phyloP scores from a whole-genome alignment of 2,329 filamentous ascomycete genomes.

The Nemania bipapillata region DNA sequence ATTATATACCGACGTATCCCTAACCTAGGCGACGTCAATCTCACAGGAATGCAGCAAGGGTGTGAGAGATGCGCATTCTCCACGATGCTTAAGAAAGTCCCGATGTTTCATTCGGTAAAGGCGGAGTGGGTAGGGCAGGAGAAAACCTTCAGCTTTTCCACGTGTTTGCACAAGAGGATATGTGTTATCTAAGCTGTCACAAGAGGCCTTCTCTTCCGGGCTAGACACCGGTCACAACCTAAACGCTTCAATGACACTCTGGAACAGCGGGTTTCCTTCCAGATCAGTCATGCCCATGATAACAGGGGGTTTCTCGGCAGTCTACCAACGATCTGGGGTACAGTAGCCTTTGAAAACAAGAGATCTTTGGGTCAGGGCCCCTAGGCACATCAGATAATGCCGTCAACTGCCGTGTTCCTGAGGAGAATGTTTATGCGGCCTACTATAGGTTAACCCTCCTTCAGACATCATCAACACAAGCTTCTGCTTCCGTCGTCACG shows the following conservation, averaged over 20 bases:
- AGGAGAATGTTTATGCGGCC: slow-evolving; percentile 32
- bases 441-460: slow-evolving; percentile 32
- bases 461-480: slow-evolving; percentile 26
- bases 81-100: slow-evolving; percentile 46
- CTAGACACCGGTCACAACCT: slow-evolving; percentile 29
- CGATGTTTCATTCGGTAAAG: slow-evolving; percentile 49
- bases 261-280: slow-evolving; percentile 44
- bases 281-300: slow-evolving; percentile 39
- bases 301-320: slow-evolving; percentile 32
- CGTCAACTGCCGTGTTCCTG: slow-evolving; percentile 39
- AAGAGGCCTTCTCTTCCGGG: slow-evolving; percentile 16
- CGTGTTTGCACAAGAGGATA: slow-evolving; percentile 19
- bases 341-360: slow-evolving; percentile 31
- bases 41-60: slow-evolving; percentile 29
- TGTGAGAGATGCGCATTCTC: slow-evolving; percentile 37
- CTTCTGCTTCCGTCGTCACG: slow-evolving; percentile 27
- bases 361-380: slow-evolving; percentile 32
- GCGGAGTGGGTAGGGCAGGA: slow-evolving; percentile 28
- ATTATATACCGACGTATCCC: slow-evolving; percentile 31
- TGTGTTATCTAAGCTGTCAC: slow-evolving; percentile 4
- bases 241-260: slow-evolving; percentile 43
- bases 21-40: slow-evolving; percentile 35
- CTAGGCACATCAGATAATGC: slow-evolving; percentile 27
- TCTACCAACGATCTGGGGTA: slow-evolving; percentile 38
- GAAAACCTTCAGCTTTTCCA: slow-evolving; percentile 34